phyloP scores from a whole-genome alignment of 495 filamentous ascomycete genomes.

The Hypoxylon subgilvum region DNA sequence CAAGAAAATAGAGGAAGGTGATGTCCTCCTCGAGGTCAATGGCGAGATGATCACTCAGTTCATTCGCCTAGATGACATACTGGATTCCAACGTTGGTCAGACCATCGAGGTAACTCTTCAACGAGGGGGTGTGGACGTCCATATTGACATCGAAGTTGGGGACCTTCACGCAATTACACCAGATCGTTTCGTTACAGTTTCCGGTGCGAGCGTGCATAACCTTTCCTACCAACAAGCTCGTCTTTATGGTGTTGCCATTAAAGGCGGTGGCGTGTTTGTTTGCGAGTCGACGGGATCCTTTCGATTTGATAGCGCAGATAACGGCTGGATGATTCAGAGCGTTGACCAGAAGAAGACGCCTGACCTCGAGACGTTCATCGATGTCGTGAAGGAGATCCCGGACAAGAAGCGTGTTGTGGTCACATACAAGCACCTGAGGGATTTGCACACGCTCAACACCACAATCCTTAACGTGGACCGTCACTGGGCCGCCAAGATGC shows the following conservation, averaged over 20 bases:
- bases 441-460: constrained; percentile 92
- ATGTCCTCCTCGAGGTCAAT: constrained; percentile 95
- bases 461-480: constrained; percentile 91
- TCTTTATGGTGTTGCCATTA: constrained; percentile 87
- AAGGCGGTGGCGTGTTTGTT: constrained; percentile 79
- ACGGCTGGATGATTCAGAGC: constrained; percentile 88
- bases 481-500: constrained; percentile 95
- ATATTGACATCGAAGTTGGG: constrained; percentile 84
- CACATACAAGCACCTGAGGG: constrained; percentile 92
- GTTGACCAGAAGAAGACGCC: constrained; percentile 89
- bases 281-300: constrained; percentile 96
- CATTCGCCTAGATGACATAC: constrained; percentile 86
- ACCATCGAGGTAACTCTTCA: constrained; percentile 79
- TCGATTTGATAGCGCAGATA: constrained; percentile 85
- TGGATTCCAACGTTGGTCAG: constrained; percentile 84
- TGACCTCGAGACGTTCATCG: constrained; percentile 84
- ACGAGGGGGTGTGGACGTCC: constrained; percentile 84
- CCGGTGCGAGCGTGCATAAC: constrained; percentile 91
- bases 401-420: constrained; percentile 90
- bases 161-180: constrained; percentile 95
- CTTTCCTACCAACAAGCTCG: constrained; percentile 96
- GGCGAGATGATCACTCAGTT: constrained; percentile 94
- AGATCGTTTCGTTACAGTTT: constrained; percentile 91
- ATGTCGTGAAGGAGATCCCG: constrained; percentile 87
- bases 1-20: constrained; percentile 85